phyloP scores from a whole-genome alignment of 139 green algal genomes.

The Chlamydomonas incerta region DNA sequence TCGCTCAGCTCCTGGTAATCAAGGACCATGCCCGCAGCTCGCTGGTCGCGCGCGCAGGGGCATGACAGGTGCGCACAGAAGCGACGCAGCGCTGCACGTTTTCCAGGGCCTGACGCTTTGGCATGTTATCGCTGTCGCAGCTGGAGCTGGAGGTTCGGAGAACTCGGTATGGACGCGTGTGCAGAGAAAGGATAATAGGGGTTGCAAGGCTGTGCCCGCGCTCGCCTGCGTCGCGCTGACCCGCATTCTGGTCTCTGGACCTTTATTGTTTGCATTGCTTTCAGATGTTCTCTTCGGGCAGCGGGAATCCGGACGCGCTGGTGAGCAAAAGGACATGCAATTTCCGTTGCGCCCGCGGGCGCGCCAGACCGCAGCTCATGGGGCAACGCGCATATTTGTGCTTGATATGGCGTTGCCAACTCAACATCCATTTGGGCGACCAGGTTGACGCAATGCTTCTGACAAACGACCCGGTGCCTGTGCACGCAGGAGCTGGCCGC shows the following conservation, averaged over 20 bases:
- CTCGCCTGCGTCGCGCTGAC: not conserved
- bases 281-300: not conserved
- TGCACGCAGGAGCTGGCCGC: slow-evolving; percentile 33
- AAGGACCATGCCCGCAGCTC: too few species aligned
- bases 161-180: not conserved
- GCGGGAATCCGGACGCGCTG: not conserved
- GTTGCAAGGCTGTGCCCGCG: not conserved
- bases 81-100: not conserved
- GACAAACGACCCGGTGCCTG: too few species aligned
- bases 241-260: not conserved
- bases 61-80: too few species aligned
- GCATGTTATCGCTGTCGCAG: not conserved
- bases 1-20: too few species aligned
- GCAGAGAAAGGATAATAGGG: not conserved
- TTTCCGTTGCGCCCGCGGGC: too few species aligned
- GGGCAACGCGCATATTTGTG: too few species aligned
- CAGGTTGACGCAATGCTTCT: too few species aligned
- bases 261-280: not conserved
- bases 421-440: too few species aligned
- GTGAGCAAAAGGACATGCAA: not conserved
- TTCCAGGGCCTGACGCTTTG: not conserved
- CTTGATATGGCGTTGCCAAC: too few species aligned
- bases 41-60: too few species aligned
- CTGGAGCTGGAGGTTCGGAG: not conserved
- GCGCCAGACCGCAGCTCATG: too few species aligned